Percentiles rank a stretch among this genome's conserved stretches.
phyloP scores from a whole-genome alignment of 768 basidiomycete species.

The Mycena amicta region DNA sequence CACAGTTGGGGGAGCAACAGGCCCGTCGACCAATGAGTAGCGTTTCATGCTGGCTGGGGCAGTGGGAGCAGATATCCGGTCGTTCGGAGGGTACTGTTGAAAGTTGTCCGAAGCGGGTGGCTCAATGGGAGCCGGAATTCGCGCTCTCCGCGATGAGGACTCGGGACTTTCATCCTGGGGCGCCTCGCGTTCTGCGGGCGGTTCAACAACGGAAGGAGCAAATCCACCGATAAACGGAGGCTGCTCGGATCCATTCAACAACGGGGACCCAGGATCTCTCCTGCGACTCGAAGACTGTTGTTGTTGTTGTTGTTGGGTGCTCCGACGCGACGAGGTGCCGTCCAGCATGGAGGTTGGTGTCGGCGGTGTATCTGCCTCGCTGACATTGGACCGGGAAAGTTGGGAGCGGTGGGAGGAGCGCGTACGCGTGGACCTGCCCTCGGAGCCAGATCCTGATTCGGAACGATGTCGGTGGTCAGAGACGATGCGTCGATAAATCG shows the following conservation, averaged over 20 bases:
- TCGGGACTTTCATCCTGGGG: slow-evolving; percentile 9
- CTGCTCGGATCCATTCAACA: slow-evolving; percentile 34
- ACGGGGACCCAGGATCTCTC: slow-evolving; percentile 33
- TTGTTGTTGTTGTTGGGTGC: slow-evolving; percentile 44
- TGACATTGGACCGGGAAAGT: slow-evolving; percentile 38
- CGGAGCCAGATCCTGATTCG: slow-evolving; percentile 51
- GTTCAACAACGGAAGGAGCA: slow-evolving; percentile 34
- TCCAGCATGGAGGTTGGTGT: slow-evolving; percentile 25
- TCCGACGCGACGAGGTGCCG: slow-evolving; percentile 42
- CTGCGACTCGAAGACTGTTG: too few relatives aligned
- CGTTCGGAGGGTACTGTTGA: slow-evolving; percentile 23
- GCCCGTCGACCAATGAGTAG: slow-evolving; percentile 79
- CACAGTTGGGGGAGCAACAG: slow-evolving; percentile 55
- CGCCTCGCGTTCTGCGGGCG: slow-evolving; percentile 3
- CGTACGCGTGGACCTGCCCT: slow-evolving; percentile 51
- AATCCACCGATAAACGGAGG: slow-evolving; percentile 56
- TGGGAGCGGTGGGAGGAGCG: slow-evolving; percentile 48
- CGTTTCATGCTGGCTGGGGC: slow-evolving; percentile 76
- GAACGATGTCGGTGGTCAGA: slow-evolving; percentile 63
- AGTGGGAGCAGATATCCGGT: slow-evolving; percentile 29
- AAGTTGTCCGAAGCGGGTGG: slow-evolving; percentile 17
- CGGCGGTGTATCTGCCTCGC: slow-evolving; percentile 13
- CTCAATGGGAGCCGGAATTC: slow-evolving; percentile 20
- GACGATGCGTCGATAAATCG: slow-evolving; percentile 76
- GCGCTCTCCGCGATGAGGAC: slow-evolving; percentile 8